phyloP scores from a whole-genome alignment of 164 flowering plant species.

The Echeveria elegans region DNA sequence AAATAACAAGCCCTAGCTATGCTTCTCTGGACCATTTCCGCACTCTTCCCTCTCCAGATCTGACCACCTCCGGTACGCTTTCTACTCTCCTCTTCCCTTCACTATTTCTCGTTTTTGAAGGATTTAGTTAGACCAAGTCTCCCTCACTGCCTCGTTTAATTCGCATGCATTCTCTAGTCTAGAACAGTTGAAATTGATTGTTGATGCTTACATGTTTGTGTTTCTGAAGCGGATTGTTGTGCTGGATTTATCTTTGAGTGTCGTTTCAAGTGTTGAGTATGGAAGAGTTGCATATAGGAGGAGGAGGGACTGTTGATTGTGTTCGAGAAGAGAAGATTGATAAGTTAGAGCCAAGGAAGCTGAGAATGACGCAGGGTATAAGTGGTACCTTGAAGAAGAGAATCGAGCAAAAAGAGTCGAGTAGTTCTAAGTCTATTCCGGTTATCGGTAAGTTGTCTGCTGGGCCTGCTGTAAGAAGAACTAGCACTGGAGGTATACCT shows the following conservation, averaged over 20 bases:
- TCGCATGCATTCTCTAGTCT: not conserved
- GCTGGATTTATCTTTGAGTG: not conserved
- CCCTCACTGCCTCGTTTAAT: not conserved
- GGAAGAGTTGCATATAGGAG: not conserved
- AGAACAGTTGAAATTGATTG: not conserved
- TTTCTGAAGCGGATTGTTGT: not conserved
- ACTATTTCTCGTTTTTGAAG: not conserved
- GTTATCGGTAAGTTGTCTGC: conserved; percentile 1
- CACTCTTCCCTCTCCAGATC: not conserved
- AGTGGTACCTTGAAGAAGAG: not conserved
- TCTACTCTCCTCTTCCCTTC: not conserved
- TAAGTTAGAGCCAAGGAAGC: not conserved
- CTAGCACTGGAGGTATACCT: conserved; percentile 73
- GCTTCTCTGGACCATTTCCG: not conserved
- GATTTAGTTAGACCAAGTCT: no score
- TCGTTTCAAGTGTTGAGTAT: not conserved
- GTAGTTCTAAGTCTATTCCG: not conserved
- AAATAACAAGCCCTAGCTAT: not conserved
- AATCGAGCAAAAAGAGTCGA: not conserved
- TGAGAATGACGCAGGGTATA: not conserved
- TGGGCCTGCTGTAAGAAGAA: conserved; percentile 43
- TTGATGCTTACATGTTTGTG: not conserved
- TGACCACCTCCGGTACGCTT: not conserved
- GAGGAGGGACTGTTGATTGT: not conserved
- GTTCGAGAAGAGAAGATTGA: not conserved